Percentiles rank a stretch among this genome's conserved stretches.
These are phyloP conservation scores for Rosa lucieae DNA, from an alignment of 306 rosid species.

Conservation along the genomic window DNA sequence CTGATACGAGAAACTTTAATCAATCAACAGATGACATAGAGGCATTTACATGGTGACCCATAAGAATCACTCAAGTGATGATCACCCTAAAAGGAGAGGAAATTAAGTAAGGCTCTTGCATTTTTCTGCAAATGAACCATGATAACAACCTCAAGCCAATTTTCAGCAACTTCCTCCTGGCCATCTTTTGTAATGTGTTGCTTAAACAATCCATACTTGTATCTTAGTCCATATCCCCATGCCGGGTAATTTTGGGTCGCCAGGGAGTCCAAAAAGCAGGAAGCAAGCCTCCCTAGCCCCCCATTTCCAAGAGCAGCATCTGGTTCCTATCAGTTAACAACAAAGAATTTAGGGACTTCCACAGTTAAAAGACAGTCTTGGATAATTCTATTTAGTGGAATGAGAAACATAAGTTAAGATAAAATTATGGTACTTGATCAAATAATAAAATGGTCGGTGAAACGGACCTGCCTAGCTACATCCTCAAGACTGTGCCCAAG, in stretches of 20 bases:
- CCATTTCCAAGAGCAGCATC: conserved; percentile 99
- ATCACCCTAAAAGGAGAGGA: not conserved
- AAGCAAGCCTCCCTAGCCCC: conserved; percentile 97
- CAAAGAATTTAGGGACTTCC: conserved; percentile 27
- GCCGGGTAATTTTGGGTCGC: conserved; percentile 95
- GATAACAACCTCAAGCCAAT: conserved; percentile 82
- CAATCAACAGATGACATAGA: not conserved
- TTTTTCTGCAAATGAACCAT: conserved; percentile 3
- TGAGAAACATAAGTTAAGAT: not conserved
- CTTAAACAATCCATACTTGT: conserved; percentile 91
- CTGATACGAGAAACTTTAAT: conserved; percentile 38
- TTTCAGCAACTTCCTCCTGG: conserved; percentile 95
- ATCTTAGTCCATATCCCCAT: conserved; percentile 98
- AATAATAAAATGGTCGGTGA: conserved; percentile 15
- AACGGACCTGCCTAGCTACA: conserved; percentile 64
- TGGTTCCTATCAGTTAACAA: conserved; percentile 64
- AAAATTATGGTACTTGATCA: not conserved
- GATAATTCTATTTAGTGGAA: not conserved
- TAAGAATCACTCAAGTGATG: not conserved
- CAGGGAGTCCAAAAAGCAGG: conserved; percentile 91
- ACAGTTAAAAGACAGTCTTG: not conserved
- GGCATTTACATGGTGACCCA: not conserved
- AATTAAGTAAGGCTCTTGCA: conserved; percentile 1
- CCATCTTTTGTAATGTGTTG: conserved; percentile 88
- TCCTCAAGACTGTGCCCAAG: conserved; percentile 76